Evolutionary conservation across 2,329 filamentous ascomycete genomes (phyloP), one percentile per base, ranked within the genome.

Genomic region (Apiospora kogelbergensis): DNA sequence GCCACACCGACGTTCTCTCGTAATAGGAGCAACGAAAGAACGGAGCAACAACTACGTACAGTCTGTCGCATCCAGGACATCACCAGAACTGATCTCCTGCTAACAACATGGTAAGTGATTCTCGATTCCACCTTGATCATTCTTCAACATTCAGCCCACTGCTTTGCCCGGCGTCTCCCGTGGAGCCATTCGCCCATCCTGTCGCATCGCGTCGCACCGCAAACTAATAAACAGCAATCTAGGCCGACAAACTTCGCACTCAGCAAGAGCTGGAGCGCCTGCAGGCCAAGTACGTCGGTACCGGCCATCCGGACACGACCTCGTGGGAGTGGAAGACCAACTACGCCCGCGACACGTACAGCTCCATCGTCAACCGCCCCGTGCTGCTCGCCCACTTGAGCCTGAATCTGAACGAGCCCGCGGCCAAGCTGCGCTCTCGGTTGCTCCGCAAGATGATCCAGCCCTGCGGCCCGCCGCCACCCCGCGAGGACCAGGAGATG

Each of bases 251-350:
- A 84, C 92, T 99, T 73, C 95, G 96, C 79, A 96, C 94, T 11
- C 93, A 97, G 76, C 96, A 99, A 82, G 96, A 99, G 81, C 95
- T 99, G 78, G 96, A 99, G 83, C 91, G 94, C 73, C 92, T 98
- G 22, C 96, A 99, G 83, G 91, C 95, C 77, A 97, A 97, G 77
- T 98, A 96, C 84, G 88, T 99, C 76, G 96, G 96, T 74, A 98
- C 96, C 4, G 96, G 96, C 30, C 95, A 98, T 81, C 93, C 95
- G 57, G 96, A 99, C 83, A 98, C 95, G 17, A 97, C 94, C 33
- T 97, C 94, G 81, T 96, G 96, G 90, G 96, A 99, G 83, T 99
- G 95, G 94, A 92, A 92, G 66, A 95, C 93, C 70, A 99, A 98
- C 84, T 95, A 98, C 78, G 89, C 94, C 78, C 94, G 96, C 79